These are phyloP conservation scores for Tubosaeta brunneosetosa DNA, from an alignment of 768 basidiomycete genomes.

Conservation along the genomic window DNA sequence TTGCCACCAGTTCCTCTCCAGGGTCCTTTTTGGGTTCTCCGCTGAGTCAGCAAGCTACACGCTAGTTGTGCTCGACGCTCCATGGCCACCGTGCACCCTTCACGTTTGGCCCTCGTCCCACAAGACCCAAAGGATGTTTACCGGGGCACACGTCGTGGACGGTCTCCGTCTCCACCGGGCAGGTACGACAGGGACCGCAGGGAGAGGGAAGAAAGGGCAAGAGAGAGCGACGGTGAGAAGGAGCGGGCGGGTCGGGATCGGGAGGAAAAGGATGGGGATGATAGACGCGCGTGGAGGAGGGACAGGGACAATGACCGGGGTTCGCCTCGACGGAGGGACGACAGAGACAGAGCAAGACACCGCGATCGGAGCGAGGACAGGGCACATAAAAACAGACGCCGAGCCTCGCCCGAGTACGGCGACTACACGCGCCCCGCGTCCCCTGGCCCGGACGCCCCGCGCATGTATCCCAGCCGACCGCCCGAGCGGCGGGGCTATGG, in stretches of 20 bases:
- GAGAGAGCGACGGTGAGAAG: slow-evolving; percentile 16
- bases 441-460: slow-evolving; percentile 37
- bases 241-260: background rate
- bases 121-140: slow-evolving; percentile 29
- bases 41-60: slow-evolving; percentile 17
- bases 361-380: slow-evolving; percentile 20
- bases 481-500: slow-evolving; percentile 26
- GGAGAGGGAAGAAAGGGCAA: slow-evolving; percentile 25
- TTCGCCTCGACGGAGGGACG: slow-evolving; percentile 12
- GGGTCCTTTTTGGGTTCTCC: too few relatives aligned
- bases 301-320: background rate
- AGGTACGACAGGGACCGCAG: slow-evolving; percentile 27
- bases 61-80: background rate
- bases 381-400: slow-evolving; percentile 22
- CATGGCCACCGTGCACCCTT: slow-evolving; percentile 76
- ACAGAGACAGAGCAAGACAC: slow-evolving; percentile 20
- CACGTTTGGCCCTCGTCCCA: slow-evolving; percentile 63
- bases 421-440: slow-evolving; percentile 50
- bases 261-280: background rate
- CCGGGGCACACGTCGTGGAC: slow-evolving; percentile 25
- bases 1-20: too few relatives aligned
- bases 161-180: slow-evolving; percentile 44
- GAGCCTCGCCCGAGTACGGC: slow-evolving; percentile 56
- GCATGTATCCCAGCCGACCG: slow-evolving; percentile 51
- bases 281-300: slow-evolving; percentile 5